Conservation (phyloP, 495 filamentous ascomycete genomes). For the Penicillium fimorum region DNA sequence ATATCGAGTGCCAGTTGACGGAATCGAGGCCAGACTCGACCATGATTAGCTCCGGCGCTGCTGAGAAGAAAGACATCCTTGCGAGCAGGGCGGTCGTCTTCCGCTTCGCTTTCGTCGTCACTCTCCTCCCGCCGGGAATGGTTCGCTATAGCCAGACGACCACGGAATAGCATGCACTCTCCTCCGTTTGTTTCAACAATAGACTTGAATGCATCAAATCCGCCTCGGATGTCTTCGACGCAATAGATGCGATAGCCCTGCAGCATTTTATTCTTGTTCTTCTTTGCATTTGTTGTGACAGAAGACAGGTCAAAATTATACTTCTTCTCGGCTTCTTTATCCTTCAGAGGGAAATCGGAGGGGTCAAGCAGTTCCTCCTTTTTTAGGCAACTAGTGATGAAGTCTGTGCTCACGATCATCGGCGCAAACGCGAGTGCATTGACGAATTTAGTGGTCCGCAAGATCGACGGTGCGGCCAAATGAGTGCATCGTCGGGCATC, state of each 20-base stretch:
- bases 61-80: slow-evolving; percentile 79
- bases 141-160: slow-evolving; percentile 59
- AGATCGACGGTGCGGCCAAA: slow-evolving; percentile 79
- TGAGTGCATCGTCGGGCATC: slow-evolving; percentile 76
- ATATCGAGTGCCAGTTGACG: slow-evolving; percentile 68
- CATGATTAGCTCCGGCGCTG: slow-evolving; percentile 60
- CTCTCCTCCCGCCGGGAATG: slow-evolving; percentile 45
- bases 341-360: slow-evolving; percentile 62
- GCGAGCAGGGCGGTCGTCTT: slow-evolving; percentile 57
- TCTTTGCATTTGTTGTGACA: slow-evolving; percentile 64
- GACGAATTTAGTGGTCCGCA: slow-evolving; percentile 92
- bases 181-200: slow-evolving; percentile 91
- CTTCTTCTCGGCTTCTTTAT: slow-evolving; percentile 66
- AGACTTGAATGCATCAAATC: slow-evolving; percentile 74
- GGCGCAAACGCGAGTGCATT: slow-evolving; percentile 77
- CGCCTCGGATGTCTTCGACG: slow-evolving; percentile 71
- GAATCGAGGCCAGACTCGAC: slow-evolving; percentile 76
- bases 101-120: slow-evolving; percentile 45
- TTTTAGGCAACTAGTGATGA: slow-evolving; percentile 70
- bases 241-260: slow-evolving; percentile 73
- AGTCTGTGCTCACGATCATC: slow-evolving; percentile 70
- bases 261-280: slow-evolving; percentile 73
- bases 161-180: slow-evolving; percentile 72
- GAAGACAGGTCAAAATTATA: slow-evolving; percentile 66
- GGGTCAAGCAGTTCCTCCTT: slow-evolving; percentile 58